Evolutionary conservation across 257 asterid genomes (phyloP), one percentile per base, ranked within the genome.

Genomic region (Solanum medicagineum): DNA sequence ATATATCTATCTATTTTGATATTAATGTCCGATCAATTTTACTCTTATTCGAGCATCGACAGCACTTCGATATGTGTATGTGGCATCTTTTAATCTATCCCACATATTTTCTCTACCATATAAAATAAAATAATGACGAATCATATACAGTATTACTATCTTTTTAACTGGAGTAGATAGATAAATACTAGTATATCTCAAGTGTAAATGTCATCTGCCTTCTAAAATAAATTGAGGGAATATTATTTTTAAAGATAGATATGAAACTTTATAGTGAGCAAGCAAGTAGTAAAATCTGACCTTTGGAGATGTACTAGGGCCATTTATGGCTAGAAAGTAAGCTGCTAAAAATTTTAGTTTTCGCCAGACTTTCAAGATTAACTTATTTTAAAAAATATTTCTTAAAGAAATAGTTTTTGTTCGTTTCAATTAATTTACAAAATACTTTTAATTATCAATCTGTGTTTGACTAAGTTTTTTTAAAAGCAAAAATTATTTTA

Each of bases 241-340:
- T 84, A 40, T 51, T 42, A 36, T 60, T 42, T 60, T n/a, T 12
- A 4, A 13, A 20, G 47, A 29, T 53, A 10, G 80, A 24, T 6
- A 22, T 51, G 44, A 49, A 26, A 24, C 82, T 75, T 75, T 26
- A 75, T 24, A 24, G 45, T n/a, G 20, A 74, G 19, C 7, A 56
- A 49, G 24, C 15, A 56, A 49, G 81, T 74, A 66, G 81, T 86
- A 85, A 84, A 89, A 86, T 40, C 75, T 6, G 92, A 81, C 94
- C 92, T 83, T 90, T 88, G 90, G 90, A 32, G 88, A 59, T 75
- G 47, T 80, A 54, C 73, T 83, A 82, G 88, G 88, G 94, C 84
- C 89, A 74, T 17, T 87, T 68, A 85, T 81, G 89, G 85, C 16
- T n/a, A 60, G 8, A 10, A 86, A 56, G 24, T 8, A 8, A 65